These are phyloP conservation scores for maize (Zea mays) DNA, from an alignment of 176 grass and related monocot genomes.

Conservation along the genomic window Zm-B73-REFERENCE-NAM-5.0 NC_050103.1:91928001-91928500, in stretches of 20 bases:
- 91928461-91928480: constrained; percentile 81
- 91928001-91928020: too few species aligned
- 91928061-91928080: constrained; percentile 87
- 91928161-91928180: constrained; percentile 74
- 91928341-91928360: constrained; percentile 63
- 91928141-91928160: constrained; percentile 90
- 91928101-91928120: constrained; percentile 75
- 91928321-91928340: constrained; percentile 62
- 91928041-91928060: constrained; percentile 54
- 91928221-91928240: constrained; percentile 84
- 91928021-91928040: neutral
- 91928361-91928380: constrained; percentile 65
- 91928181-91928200: constrained; percentile 92
- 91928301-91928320: constrained; percentile 64
- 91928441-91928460: constrained; percentile 57
- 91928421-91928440: constrained; percentile 78
- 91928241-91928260: constrained; percentile 88
- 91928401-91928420: constrained; percentile 81
- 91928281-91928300: constrained; percentile 65
- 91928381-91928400: constrained; percentile 58
- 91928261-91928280: constrained; percentile 59
- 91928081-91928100: constrained; percentile 82
- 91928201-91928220: constrained; percentile 54
- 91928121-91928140: constrained; percentile 92
- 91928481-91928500: constrained; percentile 82